Percentiles rank a stretch among this genome's conserved stretches.
Conservation (phyloP, 306 rosid species). For the Cicer cuneatum region DNA sequence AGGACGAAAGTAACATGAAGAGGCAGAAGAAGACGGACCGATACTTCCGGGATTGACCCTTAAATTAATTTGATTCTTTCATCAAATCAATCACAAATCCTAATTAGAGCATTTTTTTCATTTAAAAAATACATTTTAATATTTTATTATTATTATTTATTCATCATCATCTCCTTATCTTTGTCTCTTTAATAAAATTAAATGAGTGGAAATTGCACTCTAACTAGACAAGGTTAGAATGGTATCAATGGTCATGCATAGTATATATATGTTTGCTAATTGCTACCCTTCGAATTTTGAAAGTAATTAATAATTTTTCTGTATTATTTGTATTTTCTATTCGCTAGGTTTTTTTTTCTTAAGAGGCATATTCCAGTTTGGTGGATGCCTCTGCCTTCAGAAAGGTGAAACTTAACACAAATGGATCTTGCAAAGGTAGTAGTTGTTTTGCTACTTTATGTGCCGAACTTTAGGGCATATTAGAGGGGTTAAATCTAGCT, state of each 20-base stretch:
- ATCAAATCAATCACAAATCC: slow-evolving; percentile 47
- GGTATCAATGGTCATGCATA: slow-evolving; percentile 31
- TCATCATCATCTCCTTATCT: slow-evolving; percentile 33
- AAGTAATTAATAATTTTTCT: neutral
- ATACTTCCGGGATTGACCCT: slow-evolving; percentile 52
- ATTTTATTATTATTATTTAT: slow-evolving; percentile 20
- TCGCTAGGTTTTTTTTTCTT: no score
- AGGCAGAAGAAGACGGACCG: slow-evolving; percentile 55
- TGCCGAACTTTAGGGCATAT: no score
- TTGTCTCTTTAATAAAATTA: neutral
- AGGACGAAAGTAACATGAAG: slow-evolving; percentile 52
- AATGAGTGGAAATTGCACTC: slow-evolving; percentile 34
- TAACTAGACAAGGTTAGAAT: slow-evolving; percentile 16
- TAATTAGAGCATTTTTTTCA: neutral
- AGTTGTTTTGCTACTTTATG: no score
- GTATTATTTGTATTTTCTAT: neutral
- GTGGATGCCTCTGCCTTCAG: no score
- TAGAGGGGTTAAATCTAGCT: no score
- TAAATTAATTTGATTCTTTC: slow-evolving; percentile 48
- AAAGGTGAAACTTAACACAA: no score
- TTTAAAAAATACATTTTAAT: neutral
- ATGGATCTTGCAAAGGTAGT: no score
- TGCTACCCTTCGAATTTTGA: neutral
- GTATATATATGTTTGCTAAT: slow-evolving; percentile 9
- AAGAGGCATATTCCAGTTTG: no score